Conservation (phyloP, 495 filamentous ascomycete species). For the Saxophila tyrrhenica region DNA sequence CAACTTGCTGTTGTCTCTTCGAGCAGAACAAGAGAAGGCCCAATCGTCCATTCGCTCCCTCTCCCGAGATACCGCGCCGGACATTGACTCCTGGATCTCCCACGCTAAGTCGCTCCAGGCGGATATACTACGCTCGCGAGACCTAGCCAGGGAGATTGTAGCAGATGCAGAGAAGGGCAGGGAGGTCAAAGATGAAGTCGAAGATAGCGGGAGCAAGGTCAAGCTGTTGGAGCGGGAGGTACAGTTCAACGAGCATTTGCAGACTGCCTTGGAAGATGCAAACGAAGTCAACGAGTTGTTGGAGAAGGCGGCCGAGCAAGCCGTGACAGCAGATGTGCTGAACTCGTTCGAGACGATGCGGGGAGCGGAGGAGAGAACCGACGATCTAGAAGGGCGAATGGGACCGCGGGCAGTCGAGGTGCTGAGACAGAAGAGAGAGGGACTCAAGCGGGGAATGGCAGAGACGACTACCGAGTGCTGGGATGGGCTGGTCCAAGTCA, state of each 20-base stretch:
- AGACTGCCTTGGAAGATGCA: conserved; percentile 49
- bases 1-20: conserved; percentile 52
- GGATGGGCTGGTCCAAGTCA: conserved; percentile 28
- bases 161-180: conserved; percentile 55
- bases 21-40: conserved; percentile 52
- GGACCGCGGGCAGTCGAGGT: conserved; percentile 27
- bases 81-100: conserved; percentile 72
- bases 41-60: conserved; percentile 62
- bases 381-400: conserved; percentile 20
- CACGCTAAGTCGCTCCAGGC: conserved; percentile 73
- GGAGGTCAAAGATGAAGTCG: conserved; percentile 44
- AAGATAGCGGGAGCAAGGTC: conserved; percentile 59
- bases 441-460: conserved; percentile 25
- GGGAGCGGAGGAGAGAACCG: conserved; percentile 37
- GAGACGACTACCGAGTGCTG: conserved; percentile 28
- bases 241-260: conserved; percentile 60
- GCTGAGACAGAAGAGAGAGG: conserved; percentile 21
- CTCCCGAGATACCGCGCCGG: conserved; percentile 60
- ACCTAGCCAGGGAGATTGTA: conserved; percentile 63
- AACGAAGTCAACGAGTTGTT: conserved; percentile 37
- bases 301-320: conserved; percentile 27
- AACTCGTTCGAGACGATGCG: conserved; percentile 35
- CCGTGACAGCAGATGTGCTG: conserved; percentile 21
- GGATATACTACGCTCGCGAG: conserved; percentile 64
- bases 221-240: conserved; percentile 63